Conservation (phyloP, 805 yeast species). For the Candida boleticola region DNA sequence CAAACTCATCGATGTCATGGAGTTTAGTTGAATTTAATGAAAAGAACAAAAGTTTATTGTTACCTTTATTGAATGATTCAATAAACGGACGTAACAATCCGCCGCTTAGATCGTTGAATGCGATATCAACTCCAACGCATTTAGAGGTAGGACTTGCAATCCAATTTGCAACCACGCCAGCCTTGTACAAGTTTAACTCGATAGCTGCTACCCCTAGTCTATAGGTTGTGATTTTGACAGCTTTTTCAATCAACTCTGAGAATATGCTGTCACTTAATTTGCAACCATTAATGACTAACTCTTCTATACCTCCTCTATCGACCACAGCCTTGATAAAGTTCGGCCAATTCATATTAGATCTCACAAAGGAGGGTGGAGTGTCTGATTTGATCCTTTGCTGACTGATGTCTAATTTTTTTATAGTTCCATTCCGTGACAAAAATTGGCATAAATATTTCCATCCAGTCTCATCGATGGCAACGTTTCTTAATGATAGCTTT, state of each 20-base stretch:
- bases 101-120: slow-evolving; percentile 48
- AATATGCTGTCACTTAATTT: slow-evolving; percentile 44
- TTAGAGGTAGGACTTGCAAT: slow-evolving; percentile 40
- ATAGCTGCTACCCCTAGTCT: slow-evolving; percentile 54
- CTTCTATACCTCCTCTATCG: slow-evolving; percentile 53
- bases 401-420: slow-evolving; percentile 54
- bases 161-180: slow-evolving; percentile 47
- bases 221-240: slow-evolving; percentile 42
- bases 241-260: slow-evolving; percentile 37
- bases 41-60: slow-evolving; percentile 44
- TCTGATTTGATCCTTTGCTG: slow-evolving; percentile 53
- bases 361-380: slow-evolving; percentile 30
- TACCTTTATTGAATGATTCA: slow-evolving; percentile 34
- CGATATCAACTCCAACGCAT: slow-evolving; percentile 56
- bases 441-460: slow-evolving; percentile 54
- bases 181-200: slow-evolving; percentile 43
- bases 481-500: slow-evolving; percentile 53
- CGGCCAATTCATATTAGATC: slow-evolving; percentile 55
- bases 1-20: slow-evolving; percentile 37
- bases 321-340: slow-evolving; percentile 43
- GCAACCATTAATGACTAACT: slow-evolving; percentile 57
- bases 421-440: slow-evolving; percentile 37
- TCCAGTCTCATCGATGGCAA: slow-evolving; percentile 50
- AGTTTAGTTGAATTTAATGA: slow-evolving; percentile 52
- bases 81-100: slow-evolving; percentile 49